These are phyloP conservation scores for Psilocybe subaeruginosa DNA, from an alignment of 768 basidiomycete genomes.

Conservation along the genomic window DNA sequence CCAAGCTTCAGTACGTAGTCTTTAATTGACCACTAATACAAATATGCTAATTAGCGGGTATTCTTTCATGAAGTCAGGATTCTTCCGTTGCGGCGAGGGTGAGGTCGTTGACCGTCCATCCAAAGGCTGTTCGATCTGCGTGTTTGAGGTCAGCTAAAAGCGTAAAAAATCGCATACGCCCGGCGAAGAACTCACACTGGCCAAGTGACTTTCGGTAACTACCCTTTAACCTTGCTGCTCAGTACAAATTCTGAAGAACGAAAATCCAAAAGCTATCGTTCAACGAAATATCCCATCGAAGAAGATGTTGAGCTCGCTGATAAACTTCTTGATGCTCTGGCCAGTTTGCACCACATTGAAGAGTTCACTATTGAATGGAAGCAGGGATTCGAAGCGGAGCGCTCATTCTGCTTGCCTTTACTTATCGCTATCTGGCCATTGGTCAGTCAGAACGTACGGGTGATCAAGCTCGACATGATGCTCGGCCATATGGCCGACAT, in stretches of 20 bases:
- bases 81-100: slow-evolving; percentile 15
- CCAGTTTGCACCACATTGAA: slow-evolving; percentile 9
- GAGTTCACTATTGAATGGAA: slow-evolving; percentile 20
- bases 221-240: background rate
- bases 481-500: slow-evolving; percentile 13
- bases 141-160: slow-evolving; percentile 19
- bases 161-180: slow-evolving; percentile 4
- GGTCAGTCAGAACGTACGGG: slow-evolving; percentile 5
- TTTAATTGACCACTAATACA: background rate
- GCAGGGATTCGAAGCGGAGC: slow-evolving; percentile 10
- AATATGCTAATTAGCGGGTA: background rate
- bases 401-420: slow-evolving; percentile 19
- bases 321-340: slow-evolving; percentile 16
- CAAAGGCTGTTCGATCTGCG: slow-evolving; percentile 24
- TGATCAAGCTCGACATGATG: slow-evolving; percentile 14
- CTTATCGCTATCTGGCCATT: slow-evolving; percentile 16
- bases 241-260: background rate
- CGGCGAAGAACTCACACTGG: slow-evolving; percentile 14
- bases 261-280: slow-evolving; percentile 3
- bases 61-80: slow-evolving; percentile 6
- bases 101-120: slow-evolving; percentile 20
- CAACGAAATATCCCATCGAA: slow-evolving; percentile 2
- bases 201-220: slow-evolving; percentile 17
- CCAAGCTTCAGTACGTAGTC: slow-evolving; percentile 21
- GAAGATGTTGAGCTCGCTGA: slow-evolving; percentile 20